These are phyloP conservation scores for Whalleya microplaca DNA, from an alignment of 2,329 filamentous ascomycete genomes.

Conservation along the genomic window DNA sequence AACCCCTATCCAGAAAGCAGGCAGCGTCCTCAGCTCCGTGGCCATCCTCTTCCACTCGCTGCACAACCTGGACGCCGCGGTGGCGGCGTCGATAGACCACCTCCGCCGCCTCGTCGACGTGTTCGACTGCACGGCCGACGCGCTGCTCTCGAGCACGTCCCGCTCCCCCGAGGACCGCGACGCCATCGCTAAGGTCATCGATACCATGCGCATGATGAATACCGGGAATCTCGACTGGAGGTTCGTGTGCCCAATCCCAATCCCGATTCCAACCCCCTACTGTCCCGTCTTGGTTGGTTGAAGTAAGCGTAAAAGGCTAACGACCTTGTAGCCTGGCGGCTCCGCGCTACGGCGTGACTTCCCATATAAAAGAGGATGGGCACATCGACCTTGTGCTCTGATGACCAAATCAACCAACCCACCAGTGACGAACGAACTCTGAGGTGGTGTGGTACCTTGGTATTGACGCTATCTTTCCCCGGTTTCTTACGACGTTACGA, in stretches of 20 bases:
- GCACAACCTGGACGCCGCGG: slow-evolving; percentile 29
- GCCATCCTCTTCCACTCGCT: slow-evolving; percentile 33
- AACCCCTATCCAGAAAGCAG: slow-evolving; percentile 20
- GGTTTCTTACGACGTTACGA: neutral
- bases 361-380: slow-evolving; percentile 19
- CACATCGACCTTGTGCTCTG: slow-evolving; percentile 27
- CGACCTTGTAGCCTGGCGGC: slow-evolving; percentile 18
- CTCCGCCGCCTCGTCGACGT: slow-evolving; percentile 25
- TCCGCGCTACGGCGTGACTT: slow-evolving; percentile 28
- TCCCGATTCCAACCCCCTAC: neutral
- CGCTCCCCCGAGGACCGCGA: slow-evolving; percentile 16
- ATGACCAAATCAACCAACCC: neutral
- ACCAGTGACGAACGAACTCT: too few relatives aligned
- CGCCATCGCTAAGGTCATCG: slow-evolving; percentile 24
- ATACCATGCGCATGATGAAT: slow-evolving; percentile 29
- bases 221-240: slow-evolving; percentile 36
- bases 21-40: slow-evolving; percentile 34
- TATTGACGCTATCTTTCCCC: neutral
- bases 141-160: slow-evolving; percentile 18
- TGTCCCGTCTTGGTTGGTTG: neutral
- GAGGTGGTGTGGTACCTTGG: too few relatives aligned
- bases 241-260: slow-evolving; percentile 13
- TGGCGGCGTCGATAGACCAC: slow-evolving; percentile 31
- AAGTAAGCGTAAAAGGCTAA: neutral
- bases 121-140: slow-evolving; percentile 28